Evolutionary conservation across 2,329 filamentous ascomycete species (phyloP), one percentile per base, ranked within the genome.

Genomic region (Paracamarosporium sp.): DNA sequence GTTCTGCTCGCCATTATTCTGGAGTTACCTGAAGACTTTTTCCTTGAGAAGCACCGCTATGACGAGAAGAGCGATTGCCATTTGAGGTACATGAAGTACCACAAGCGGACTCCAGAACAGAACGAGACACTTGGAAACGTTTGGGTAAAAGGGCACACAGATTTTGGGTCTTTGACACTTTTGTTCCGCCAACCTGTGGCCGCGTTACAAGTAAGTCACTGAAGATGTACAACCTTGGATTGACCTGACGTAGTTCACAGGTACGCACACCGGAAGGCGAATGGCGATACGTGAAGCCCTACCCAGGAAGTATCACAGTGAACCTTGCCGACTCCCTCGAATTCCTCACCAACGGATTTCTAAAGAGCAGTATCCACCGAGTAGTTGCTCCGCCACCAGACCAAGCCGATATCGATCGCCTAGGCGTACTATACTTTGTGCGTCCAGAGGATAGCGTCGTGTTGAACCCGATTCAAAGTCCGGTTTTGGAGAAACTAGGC

Each of bases 71-170:
- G 83, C 24, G 85, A 88, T 56, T 84, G 85, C 20, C 85, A 88
- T 51, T 75, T 88, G 6, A 80, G 86, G 5, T 88, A 87, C 67
- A 88, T 88, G 84, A 79, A 82, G 51, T 87, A 87, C 55, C 77
- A 78, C 9, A 79, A 79, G 2, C 82, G 84, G 22, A 79, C 76
- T 0, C 64, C 75, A 0, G 79, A 83, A 25, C 80, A 63, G 13
- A 80, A 83, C 30, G 76, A 76, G 13, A 76, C 76, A 13, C 76
- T 81, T 1, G 56, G 6, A 76, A 78, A 1, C 67, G 72, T 30
- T 7, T 57, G 44, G 44, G 44, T 47, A 17, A 47, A 60, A 9
- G 84, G 84, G 0, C 84, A 87, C 60, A 86, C 84, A 0, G 85
- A 87, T 57, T 73, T 86, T 1, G 84, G 84, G 0, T 81, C 80